These are phyloP conservation scores for Trapa bicornis DNA, from an alignment of 345 rosid genomes.

Conservation along the genomic window DNA sequence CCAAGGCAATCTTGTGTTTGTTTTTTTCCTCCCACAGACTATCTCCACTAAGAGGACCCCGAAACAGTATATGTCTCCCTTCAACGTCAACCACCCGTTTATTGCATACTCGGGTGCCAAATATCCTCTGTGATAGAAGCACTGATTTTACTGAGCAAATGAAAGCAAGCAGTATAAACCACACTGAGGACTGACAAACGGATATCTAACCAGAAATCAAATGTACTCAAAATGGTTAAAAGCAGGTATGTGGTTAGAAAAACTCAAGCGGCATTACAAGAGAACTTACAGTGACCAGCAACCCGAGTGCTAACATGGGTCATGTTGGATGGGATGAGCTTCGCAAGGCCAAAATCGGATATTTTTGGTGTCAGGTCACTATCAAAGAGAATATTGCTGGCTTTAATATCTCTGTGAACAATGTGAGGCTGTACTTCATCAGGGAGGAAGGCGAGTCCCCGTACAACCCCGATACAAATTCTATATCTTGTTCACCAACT, in stretches of 20 bases:
- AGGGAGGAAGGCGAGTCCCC: conserved; percentile 78
- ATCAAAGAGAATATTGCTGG: conserved; percentile 35
- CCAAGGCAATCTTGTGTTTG: conserved; percentile 6
- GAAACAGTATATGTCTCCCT: too few species aligned
- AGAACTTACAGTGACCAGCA: conserved; percentile 84
- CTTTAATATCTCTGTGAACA: conserved; percentile 58
- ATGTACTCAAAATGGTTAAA: too few species aligned
- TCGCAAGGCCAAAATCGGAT: conserved; percentile 91
- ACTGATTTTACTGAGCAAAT: too few species aligned
- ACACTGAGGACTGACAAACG: too few species aligned
- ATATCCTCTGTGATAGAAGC: too few species aligned
- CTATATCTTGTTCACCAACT: conserved; percentile 52
- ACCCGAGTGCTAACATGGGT: conserved; percentile 96
- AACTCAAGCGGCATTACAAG: not conserved
- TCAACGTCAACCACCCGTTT: too few species aligned
- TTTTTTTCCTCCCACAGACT: too few species aligned
- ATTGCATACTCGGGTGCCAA: too few species aligned
- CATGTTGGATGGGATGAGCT: conserved; percentile 65
- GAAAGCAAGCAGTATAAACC: too few species aligned
- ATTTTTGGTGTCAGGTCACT: conserved; percentile 67
- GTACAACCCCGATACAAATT: conserved; percentile 72
- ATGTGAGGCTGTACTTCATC: conserved; percentile 69
- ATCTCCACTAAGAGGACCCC: too few species aligned
- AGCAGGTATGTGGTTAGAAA: too few species aligned
- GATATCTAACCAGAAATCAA: too few species aligned